Conservation (phyloP, 345 rosid genomes). For the Citrus cavaleriei region DNA sequence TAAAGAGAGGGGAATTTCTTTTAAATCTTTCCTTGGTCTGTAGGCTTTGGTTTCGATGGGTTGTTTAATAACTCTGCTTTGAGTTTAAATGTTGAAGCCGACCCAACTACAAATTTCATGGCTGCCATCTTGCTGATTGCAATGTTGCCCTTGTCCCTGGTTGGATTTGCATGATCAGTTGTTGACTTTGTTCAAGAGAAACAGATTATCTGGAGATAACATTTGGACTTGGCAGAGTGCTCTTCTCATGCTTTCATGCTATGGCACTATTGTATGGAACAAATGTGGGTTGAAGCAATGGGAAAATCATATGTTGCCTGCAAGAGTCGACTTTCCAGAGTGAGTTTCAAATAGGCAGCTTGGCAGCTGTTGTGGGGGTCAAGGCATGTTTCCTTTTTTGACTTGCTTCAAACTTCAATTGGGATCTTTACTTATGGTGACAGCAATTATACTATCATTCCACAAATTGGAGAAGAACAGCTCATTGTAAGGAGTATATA, state of each 20-base stretch:
- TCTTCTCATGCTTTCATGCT: not conserved
- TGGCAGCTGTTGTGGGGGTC: not conserved
- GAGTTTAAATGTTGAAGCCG: not conserved
- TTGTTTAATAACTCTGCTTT: conserved; percentile 3
- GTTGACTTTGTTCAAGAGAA: not conserved
- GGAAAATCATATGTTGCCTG: not conserved
- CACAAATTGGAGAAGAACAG: not conserved
- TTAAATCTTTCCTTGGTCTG: conserved; percentile 15
- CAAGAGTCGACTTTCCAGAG: not conserved
- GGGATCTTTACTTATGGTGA: not conserved
- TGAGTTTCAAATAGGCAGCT: not conserved
- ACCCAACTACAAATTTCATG: not conserved
- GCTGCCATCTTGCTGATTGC: conserved; percentile 1
- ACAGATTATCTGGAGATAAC: not conserved
- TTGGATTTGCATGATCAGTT: not conserved
- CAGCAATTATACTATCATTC: not conserved
- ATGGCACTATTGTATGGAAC: not conserved
- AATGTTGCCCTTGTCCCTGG: not conserved
- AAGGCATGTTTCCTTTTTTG: not conserved
- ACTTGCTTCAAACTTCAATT: not conserved
- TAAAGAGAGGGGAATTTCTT: conserved; percentile 14
- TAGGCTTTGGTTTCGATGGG: conserved; percentile 4
- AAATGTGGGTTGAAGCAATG: not conserved
- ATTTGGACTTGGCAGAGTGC: conserved; percentile 2
- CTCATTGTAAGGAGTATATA: not conserved